These are phyloP conservation scores for Graphiopsis chlorocephala DNA, from an alignment of 2,329 filamentous ascomycete genomes.

Conservation along the genomic window DNA sequence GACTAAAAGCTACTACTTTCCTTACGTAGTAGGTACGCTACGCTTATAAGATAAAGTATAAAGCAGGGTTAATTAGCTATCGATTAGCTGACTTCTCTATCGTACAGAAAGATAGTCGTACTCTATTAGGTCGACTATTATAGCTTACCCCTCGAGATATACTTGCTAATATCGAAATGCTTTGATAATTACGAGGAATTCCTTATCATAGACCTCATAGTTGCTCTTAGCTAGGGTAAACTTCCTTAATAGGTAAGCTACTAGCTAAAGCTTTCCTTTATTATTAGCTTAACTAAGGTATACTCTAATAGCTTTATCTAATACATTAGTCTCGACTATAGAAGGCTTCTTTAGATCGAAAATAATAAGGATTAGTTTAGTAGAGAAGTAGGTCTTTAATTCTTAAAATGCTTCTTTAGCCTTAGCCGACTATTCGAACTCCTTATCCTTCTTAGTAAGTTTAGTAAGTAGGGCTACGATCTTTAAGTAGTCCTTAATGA, in stretches of 20 bases:
- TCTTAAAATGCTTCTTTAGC: background rate
- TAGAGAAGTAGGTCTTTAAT: background rate
- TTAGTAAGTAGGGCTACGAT: background rate
- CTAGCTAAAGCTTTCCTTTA: slow-evolving; percentile 11
- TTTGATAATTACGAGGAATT: slow-evolving; percentile 19
- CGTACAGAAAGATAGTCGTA: no score
- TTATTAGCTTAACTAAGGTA: slow-evolving; percentile 12
- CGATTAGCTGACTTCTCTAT: no score
- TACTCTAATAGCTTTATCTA: slow-evolving; percentile 1
- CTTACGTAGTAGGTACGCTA: no score
- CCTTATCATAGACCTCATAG: slow-evolving; percentile 19
- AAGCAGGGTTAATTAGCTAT: no score
- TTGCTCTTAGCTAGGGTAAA: slow-evolving; percentile 14
- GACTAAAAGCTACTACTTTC: no score
- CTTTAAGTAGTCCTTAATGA: slow-evolving; percentile 2
- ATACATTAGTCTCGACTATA: background rate
- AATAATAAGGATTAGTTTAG: background rate
- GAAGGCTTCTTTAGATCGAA: background rate
- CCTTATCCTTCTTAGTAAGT: background rate
- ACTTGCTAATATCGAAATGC: slow-evolving; percentile 19
- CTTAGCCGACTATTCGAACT: background rate
- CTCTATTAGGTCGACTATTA: no score
- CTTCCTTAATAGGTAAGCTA: slow-evolving; percentile 23
- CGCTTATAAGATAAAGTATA: no score
- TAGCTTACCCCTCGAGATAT: slow-evolving; percentile 22